Evolutionary conservation across 192 early-diverging fungal species (phyloP).

Genomic region (Entomortierella parvispora): DNA sequence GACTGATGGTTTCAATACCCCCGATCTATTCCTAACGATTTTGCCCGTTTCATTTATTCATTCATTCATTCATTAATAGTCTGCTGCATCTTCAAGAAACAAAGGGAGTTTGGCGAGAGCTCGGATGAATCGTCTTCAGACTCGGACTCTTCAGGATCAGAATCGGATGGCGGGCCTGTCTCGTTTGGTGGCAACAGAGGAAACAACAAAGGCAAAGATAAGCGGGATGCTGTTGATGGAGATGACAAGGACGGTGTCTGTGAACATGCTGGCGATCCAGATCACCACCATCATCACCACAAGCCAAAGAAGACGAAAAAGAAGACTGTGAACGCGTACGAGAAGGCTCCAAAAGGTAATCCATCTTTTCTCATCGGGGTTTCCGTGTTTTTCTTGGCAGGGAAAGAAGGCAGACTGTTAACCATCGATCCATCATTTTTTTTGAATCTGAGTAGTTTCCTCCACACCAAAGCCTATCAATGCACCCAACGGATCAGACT

Average conservation of each 20-base stretch:
- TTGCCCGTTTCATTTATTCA: neutral
- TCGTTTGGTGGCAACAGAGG: conserved; percentile 8
- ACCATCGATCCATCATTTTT: too few species aligned
- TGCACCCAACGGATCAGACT: too few species aligned
- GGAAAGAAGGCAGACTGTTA: too few species aligned
- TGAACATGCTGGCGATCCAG: conserved; percentile 13
- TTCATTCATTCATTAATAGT: conserved; percentile 46
- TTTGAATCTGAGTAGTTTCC: too few species aligned
- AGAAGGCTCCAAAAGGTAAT: conserved; percentile 45
- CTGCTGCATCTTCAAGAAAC: conserved; percentile 79
- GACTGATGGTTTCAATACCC: neutral
- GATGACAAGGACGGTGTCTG: conserved; percentile 3
- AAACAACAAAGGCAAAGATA: conserved; percentile 1
- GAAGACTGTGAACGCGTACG: conserved; percentile 36
- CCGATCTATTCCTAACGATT: too few species aligned
- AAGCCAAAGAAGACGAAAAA: conserved; percentile 30
- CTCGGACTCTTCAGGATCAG: conserved; percentile 51
- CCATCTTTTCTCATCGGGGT: too few species aligned
- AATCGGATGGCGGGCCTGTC: conserved; percentile 41
- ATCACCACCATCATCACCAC: conserved; percentile 26
- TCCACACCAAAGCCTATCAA: too few species aligned
- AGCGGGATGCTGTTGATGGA: neutral
- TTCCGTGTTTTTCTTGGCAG: too few species aligned
- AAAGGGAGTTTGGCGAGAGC: conserved; percentile 60
- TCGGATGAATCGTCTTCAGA: conserved; percentile 58